Conservation (phyloP, 139 green algal genomes). For the Micractinium conductrix region DNA sequence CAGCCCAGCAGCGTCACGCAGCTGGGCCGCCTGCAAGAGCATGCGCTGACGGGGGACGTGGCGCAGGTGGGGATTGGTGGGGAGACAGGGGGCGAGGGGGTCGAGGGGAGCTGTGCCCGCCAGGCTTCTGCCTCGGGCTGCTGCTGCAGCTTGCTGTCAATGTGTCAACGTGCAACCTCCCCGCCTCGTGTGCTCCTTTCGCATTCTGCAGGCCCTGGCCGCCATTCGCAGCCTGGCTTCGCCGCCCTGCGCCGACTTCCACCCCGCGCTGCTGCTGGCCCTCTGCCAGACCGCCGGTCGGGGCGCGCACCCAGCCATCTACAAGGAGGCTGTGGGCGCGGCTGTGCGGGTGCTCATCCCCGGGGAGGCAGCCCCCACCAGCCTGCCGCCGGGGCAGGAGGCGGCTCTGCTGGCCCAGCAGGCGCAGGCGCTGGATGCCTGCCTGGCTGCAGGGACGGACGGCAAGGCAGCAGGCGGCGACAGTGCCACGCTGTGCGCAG, state of each 20-base stretch:
- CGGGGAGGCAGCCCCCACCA: neutral
- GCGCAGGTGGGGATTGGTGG: constrained; percentile 4
- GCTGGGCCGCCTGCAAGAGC: constrained; percentile 14
- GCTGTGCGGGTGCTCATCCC: constrained; percentile 21
- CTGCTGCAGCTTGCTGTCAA: too few species aligned
- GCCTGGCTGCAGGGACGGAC: neutral
- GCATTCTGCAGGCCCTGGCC: neutral
- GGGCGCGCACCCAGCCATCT: neutral
- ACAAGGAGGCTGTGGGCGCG: constrained; percentile 11
- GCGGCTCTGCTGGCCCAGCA: neutral
- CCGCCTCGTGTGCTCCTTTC: neutral
- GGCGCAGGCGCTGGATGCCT: neutral
- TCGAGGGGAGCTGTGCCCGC: too few species aligned
- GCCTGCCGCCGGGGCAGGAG: constrained; percentile 22
- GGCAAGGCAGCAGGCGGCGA: neutral
- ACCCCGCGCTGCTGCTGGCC: neutral
- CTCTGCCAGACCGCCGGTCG: neutral
- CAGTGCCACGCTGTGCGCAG: neutral
- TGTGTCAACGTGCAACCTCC: neutral
- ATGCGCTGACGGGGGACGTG: neutral
- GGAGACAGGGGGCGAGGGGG: neutral
- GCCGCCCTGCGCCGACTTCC: constrained; percentile 1
- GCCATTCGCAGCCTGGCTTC: neutral
- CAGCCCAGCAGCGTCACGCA: constrained; percentile 10
- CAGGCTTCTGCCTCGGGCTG: too few species aligned